A percentile compares a stretch with the other conserved stretches of the same genome.
Evolutionary conservation across 768 basidiomycete genomes (phyloP).

Genomic region (Goffeauzyma gilvescens): DNA sequence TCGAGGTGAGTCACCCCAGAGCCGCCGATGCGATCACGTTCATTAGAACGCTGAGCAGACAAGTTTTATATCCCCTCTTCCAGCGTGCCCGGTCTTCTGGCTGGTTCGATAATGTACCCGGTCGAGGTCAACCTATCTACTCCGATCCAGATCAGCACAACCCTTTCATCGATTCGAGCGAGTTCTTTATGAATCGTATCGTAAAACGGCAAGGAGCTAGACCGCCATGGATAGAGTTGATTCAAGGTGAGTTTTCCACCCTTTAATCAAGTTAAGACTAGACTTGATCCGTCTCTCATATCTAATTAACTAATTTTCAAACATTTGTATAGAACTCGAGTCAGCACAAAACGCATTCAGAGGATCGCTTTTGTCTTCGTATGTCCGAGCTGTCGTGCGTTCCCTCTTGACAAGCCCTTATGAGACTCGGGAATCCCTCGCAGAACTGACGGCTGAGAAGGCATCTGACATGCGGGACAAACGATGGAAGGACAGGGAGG

Average conservation of each 20-base stretch:
- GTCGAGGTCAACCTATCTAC: slow-evolving; percentile 42
- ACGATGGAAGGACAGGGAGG: slow-evolving; percentile 5
- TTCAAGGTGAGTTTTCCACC: slow-evolving; percentile 40
- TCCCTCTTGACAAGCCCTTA: slow-evolving; percentile 37
- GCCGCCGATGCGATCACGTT: slow-evolving; percentile 1
- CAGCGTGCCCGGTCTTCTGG: slow-evolving; percentile 52
- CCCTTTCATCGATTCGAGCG: slow-evolving; percentile 53
- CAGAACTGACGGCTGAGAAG: slow-evolving; percentile 30
- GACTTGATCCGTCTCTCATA: neutral
- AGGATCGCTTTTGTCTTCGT: slow-evolving; percentile 45
- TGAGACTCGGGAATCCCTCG: slow-evolving; percentile 34
- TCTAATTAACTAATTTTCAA: neutral
- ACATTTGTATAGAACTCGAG: slow-evolving; percentile 43
- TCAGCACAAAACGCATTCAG: slow-evolving; percentile 45
- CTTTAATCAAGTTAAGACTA: too few species aligned
- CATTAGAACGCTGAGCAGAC: neutral
- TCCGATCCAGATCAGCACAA: slow-evolving; percentile 39
- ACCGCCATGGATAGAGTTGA: slow-evolving; percentile 72
- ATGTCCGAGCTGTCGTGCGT: slow-evolving; percentile 58
- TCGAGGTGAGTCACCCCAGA: slow-evolving; percentile 52
- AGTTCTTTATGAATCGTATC: slow-evolving; percentile 71
- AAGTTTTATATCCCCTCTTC: neutral
- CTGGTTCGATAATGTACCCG: slow-evolving; percentile 51
- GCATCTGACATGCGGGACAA: slow-evolving; percentile 35
- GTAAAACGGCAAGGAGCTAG: slow-evolving; percentile 62